Base-by-base conservation (phyloP, 1,284 basidiomycete species). In the Cystobasidium pallidum region DNA sequence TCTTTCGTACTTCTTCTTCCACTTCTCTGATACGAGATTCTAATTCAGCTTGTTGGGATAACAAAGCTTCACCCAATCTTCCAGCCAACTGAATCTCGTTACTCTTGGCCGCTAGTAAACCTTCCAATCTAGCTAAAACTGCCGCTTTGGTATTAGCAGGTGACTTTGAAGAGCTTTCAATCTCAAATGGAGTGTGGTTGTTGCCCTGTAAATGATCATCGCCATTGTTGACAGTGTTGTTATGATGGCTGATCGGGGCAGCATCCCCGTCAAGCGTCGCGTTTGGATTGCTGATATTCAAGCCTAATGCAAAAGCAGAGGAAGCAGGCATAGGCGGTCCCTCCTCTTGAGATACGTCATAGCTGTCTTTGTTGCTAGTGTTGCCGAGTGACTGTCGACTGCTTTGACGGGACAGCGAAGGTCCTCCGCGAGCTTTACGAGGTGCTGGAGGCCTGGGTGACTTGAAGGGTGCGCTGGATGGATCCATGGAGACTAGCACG, bases 41-140 rank as follows among this genome's bases (percentile, higher is more conserved):
- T 74, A 96, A 86, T 80, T 95, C 91, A 82, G 90, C 88, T 81
- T 92, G 92, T 83, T 96, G 94, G 30, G 88, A 86, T 74, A 95
- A 87, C 76, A 97, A 87, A 80, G 90, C 89, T 82, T 94, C 91
- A 63, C 94, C 93, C 80, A 96, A 88, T 70, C 88, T 89, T 51
- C 90, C 92, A 7, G 92, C 91, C 76, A 92, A 89, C 76, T 92
- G 88, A 52, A 95, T 88, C 81, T 96, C 92, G 79, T 88, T 87
- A 80, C 92, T 90, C 84, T 96, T 96, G 81, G 84, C 85, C 82
- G 92, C 90, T 75, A 96, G 86, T 73, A 94, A 86, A 70, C 83
- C 83, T 78, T 93, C 90, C 21, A 95, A 87, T 74, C 90, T 86
- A 74, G 80, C 54, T 17, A 75, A 54, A 2, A 71, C 47, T 21